Percentiles rank a stretch among this genome's conserved stretches.
These are phyloP conservation scores for Vitis rupestris DNA, from an alignment of 164 flowering plant species.

Conservation along the genomic window DNA sequence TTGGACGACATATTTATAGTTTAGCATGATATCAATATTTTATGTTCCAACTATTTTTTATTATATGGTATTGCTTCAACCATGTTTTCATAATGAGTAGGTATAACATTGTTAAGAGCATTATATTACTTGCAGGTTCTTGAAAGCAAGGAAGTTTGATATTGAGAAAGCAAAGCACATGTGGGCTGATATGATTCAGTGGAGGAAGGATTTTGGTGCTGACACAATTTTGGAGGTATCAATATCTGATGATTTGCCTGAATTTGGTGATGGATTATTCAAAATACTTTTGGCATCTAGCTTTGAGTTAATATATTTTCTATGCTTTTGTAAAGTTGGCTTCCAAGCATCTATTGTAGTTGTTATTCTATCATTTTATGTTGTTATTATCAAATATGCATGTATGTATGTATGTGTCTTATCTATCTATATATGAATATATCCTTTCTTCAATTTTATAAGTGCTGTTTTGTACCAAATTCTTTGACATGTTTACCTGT, in stretches of 20 bases:
- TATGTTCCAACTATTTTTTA: not conserved
- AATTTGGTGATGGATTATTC: not conserved
- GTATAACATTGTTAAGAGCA: not conserved
- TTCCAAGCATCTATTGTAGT: no score
- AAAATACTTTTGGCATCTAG: not conserved
- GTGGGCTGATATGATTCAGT: slow-evolving; percentile 60
- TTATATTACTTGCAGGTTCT: slow-evolving; percentile 23
- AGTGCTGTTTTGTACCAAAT: not conserved
- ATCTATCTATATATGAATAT: not conserved
- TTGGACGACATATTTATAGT: not conserved
- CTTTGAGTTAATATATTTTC: not conserved
- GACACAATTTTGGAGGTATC: slow-evolving; percentile 48
- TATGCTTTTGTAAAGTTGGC: slow-evolving; percentile 2
- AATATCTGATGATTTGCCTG: not conserved
- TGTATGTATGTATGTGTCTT: no score
- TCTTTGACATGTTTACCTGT: slow-evolving; percentile 2
- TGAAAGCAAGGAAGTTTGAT: slow-evolving; percentile 51
- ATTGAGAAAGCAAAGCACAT: slow-evolving; percentile 54
- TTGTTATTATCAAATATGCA: not conserved
- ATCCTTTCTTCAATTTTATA: no score
- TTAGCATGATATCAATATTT: not conserved
- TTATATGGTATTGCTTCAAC: not conserved
- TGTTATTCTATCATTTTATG: not conserved
- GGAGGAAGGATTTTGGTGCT: slow-evolving; percentile 52
- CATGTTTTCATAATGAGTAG: not conserved